phyloP scores from a whole-genome alignment of 805 yeast genomes.

The Ogataea naganishii region DNA sequence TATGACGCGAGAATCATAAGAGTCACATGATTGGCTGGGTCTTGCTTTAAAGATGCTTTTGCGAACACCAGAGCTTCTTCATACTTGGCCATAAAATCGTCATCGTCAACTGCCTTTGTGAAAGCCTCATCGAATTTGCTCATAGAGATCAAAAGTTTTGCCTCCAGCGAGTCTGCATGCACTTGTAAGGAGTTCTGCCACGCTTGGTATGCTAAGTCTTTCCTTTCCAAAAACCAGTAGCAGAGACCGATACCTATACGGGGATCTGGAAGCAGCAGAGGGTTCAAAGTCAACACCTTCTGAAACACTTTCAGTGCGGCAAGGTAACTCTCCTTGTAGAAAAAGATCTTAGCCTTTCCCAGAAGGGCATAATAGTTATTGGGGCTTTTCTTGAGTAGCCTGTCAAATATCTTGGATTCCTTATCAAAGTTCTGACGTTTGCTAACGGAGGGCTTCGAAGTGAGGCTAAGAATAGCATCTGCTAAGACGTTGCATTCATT shows the following conservation, averaged over 20 bases:
- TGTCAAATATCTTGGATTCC: slow-evolving; percentile 63
- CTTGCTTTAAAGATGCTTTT: slow-evolving; percentile 29
- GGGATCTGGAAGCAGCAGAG: slow-evolving; percentile 80
- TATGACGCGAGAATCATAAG: slow-evolving; percentile 61
- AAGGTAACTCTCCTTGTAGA: slow-evolving; percentile 61
- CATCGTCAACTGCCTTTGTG: slow-evolving; percentile 46
- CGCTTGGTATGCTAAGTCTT: slow-evolving; percentile 64
- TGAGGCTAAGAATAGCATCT: slow-evolving; percentile 52
- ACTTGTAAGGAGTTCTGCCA: slow-evolving; percentile 77
- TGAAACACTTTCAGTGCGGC: slow-evolving; percentile 79
- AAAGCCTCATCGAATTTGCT: slow-evolving; percentile 59
- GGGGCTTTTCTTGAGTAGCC: slow-evolving; percentile 42
- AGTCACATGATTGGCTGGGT: slow-evolving; percentile 49
- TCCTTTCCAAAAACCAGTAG: slow-evolving; percentile 81
- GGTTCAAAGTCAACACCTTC: slow-evolving; percentile 67
- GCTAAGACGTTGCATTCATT: slow-evolving; percentile 49
- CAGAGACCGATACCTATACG: slow-evolving; percentile 92
- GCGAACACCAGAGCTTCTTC: slow-evolving; percentile 45
- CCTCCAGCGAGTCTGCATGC: slow-evolving; percentile 48
- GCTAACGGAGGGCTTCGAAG: slow-evolving; percentile 58
- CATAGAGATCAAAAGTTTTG: slow-evolving; percentile 57
- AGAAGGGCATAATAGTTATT: slow-evolving; percentile 68
- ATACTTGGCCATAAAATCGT: slow-evolving; percentile 55
- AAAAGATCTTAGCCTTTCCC: slow-evolving; percentile 76
- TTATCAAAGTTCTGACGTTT: slow-evolving; percentile 57